These are phyloP conservation scores for Endoconidiophora polonica DNA, from an alignment of 2,329 filamentous ascomycete genomes.

Conservation along the genomic window DNA sequence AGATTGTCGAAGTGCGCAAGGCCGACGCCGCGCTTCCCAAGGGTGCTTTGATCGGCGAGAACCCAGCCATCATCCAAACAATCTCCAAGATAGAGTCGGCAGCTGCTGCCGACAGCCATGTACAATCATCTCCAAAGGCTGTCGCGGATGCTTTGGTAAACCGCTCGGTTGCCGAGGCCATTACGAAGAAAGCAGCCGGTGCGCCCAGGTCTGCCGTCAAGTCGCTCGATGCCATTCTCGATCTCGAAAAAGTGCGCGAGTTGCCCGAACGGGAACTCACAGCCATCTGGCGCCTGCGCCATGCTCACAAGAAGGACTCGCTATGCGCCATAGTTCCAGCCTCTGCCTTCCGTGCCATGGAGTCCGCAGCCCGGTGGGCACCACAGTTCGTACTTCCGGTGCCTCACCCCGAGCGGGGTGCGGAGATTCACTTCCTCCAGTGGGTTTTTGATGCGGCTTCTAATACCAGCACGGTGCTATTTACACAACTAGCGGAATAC, in stretches of 20 bases:
- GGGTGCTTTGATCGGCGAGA: constrained; percentile 6
- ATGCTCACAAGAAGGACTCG: constrained; percentile 53
- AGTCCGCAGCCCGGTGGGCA: constrained; percentile 50
- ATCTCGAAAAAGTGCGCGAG: constrained; percentile 57
- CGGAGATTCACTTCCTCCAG: constrained; percentile 91
- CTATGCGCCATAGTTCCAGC: constrained; percentile 73
- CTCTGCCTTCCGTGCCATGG: constrained; percentile 57
- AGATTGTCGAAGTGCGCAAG: constrained; percentile 56
- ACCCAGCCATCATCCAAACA: background rate
- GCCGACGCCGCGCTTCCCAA: constrained; percentile 35
- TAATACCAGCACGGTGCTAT: constrained; percentile 60
- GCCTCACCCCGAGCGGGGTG: constrained; percentile 48
- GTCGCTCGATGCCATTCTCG: constrained; percentile 41
- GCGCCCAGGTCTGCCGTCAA: constrained; percentile 21
- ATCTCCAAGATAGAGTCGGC: background rate
- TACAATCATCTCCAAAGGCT: constrained; percentile 15
- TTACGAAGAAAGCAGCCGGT: constrained; percentile 5
- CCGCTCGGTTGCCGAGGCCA: constrained; percentile 18
- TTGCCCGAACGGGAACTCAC: constrained; percentile 72
- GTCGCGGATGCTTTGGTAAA: constrained; percentile 17
- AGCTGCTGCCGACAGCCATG: constrained; percentile 13
- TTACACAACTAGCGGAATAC: constrained; percentile 86
- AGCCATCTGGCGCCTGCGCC: constrained; percentile 76
- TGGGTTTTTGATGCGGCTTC: constrained; percentile 69
- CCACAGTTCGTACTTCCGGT: constrained; percentile 87